phyloP scores from a whole-genome alignment of 1,284 basidiomycete species.

The Cryptococcus sp. region DNA sequence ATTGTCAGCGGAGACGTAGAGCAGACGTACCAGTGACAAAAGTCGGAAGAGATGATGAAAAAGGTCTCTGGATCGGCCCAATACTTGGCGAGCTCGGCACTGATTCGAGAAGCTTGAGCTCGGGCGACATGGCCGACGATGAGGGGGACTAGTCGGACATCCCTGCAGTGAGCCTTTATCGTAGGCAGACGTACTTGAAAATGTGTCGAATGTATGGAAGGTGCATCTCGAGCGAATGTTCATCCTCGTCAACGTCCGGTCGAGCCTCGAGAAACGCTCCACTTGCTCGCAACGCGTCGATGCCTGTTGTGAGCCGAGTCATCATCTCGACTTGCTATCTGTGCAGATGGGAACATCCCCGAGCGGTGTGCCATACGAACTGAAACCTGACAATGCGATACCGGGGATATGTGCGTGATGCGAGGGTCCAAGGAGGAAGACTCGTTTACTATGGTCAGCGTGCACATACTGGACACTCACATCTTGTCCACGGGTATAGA shows the following conservation, averaged over 20 bases:
- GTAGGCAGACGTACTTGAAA: conserved; percentile 54
- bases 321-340: conserved; percentile 56
- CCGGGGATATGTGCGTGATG: conserved; percentile 85
- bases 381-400: conserved; percentile 76
- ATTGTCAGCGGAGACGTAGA: not conserved
- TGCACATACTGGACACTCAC: conserved; percentile 50
- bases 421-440: conserved; percentile 93
- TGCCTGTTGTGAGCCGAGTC: conserved; percentile 51
- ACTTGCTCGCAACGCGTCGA: conserved; percentile 61
- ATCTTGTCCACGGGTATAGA: conserved; percentile 73
- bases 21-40: conserved; percentile 83
- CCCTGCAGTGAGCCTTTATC: conserved; percentile 41
- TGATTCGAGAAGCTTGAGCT: conserved; percentile 59
- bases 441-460: conserved; percentile 56
- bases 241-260: conserved; percentile 72
- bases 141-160: conserved; percentile 82
- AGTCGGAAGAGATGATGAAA: conserved; percentile 90
- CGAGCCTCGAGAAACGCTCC: conserved; percentile 69
- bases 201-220: conserved; percentile 84
- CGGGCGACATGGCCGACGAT: conserved; percentile 77
- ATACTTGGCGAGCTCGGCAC: conserved; percentile 70
- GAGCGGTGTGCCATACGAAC: conserved; percentile 75
- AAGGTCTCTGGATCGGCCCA: conserved; percentile 70
- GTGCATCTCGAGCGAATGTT: conserved; percentile 98
- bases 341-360: conserved; percentile 74